Percentiles rank a stretch among this genome's conserved stretches.
phyloP scores from a whole-genome alignment of 768 basidiomycete genomes.

The Suillus discolor region DNA sequence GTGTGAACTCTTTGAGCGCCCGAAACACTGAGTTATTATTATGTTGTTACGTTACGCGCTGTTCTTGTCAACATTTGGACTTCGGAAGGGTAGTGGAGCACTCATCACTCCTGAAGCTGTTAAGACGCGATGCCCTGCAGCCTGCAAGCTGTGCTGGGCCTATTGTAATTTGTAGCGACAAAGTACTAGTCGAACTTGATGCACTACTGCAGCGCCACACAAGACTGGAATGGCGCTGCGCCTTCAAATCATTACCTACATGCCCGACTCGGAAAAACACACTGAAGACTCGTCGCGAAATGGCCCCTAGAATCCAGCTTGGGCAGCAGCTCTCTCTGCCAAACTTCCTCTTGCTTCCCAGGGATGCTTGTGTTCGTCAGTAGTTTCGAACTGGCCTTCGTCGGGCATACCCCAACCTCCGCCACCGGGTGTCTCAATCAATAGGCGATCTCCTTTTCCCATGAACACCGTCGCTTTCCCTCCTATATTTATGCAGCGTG shows the following conservation, averaged over 20 bases:
- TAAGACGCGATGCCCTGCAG: too few relatives aligned
- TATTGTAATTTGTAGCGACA: too few relatives aligned
- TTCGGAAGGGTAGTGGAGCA: too few relatives aligned
- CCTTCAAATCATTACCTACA: not conserved
- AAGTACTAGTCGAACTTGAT: not conserved
- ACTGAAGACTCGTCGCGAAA: not conserved
- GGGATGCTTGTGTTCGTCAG: slow-evolving; percentile 33
- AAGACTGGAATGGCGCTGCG: not conserved
- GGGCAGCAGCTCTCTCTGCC: slow-evolving; percentile 62
- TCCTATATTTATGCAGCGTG: slow-evolving; percentile 80
- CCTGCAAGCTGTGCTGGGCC: too few relatives aligned
- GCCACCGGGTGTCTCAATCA: slow-evolving; percentile 89
- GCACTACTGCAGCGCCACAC: not conserved
- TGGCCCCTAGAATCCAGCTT: slow-evolving; percentile 54
- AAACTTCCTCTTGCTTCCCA: slow-evolving; percentile 79
- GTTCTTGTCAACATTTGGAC: too few relatives aligned
- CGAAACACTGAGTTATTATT: too few relatives aligned
- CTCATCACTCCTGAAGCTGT: too few relatives aligned
- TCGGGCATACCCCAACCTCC: slow-evolving; percentile 74
- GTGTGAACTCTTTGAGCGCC: too few relatives aligned
- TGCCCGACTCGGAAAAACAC: not conserved
- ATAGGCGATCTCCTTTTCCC: slow-evolving; percentile 81
- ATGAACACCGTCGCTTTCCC: slow-evolving; percentile 87
- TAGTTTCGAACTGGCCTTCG: slow-evolving; percentile 15
- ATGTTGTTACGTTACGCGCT: too few relatives aligned